Base-by-base conservation (phyloP, 2,329 filamentous ascomycete genomes). In the Sporothrix brunneoviolacea region DNA sequence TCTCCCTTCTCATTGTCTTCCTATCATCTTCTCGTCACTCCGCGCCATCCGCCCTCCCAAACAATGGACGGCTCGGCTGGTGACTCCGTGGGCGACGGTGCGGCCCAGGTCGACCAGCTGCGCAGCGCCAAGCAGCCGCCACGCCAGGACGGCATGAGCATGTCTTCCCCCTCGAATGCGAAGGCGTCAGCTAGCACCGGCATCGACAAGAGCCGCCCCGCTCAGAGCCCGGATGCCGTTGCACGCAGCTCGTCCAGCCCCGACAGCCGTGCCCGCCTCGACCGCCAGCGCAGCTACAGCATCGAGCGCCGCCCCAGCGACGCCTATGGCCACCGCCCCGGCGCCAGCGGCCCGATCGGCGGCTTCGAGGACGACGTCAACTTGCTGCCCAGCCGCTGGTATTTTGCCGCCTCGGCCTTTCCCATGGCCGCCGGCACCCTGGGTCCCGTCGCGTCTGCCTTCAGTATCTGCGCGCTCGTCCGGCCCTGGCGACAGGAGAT, bases 391-490 rank as follows among this genome's bases (percentile, higher is more conserved):
- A 80, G 76, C 51, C 77, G 77, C 18, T 83, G 79, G 78, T 84
- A 79, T 79, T 76, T 83, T 59, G 74, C 79, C 22, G 80, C 78
- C 3, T 78, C 80, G 1, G 79, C 77, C 9, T 83, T 91, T 55
- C 87, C 86, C 28, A 80, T 96, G 62, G 76, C 93, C 10, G 88
- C 90, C 2, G 90, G 88, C 30, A 89, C 90, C 0, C 77, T 93
- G 3, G 89, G 88, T 1, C 91, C 91, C 0, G 79, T 95, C 9
- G 91, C 91, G 3, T 95, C 91, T 52, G 83, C 93, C 27, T 86
- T 93, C 67, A 91, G 86, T 51, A 89, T 95, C 52, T 89, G 86
- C 54, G 88, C 90, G 8, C 74, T 95, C n/a, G 87, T 88, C 1
- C 83, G 82, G 24, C 80, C 80, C 19, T 95, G 90, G 91, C 76